Conservation (phyloP, 352 stramenopile genomes). For the Phytopythium aichiense region DNA sequence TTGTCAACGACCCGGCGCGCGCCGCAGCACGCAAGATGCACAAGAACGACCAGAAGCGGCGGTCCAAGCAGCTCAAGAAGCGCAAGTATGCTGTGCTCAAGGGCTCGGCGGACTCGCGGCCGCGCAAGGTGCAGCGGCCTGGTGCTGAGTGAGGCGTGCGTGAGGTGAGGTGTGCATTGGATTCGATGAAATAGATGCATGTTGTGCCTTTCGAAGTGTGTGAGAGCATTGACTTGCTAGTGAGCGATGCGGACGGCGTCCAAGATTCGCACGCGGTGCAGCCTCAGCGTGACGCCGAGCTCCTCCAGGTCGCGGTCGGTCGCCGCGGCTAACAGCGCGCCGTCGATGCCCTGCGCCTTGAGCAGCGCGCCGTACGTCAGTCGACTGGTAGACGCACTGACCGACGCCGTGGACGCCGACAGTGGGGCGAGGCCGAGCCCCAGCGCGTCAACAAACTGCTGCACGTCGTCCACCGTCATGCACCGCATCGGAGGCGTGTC, state of each 20-base stretch:
- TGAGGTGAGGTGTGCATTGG: not conserved
- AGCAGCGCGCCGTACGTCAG: constrained; percentile 40
- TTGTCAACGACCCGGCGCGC: constrained; percentile 68
- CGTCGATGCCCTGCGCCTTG: constrained; percentile 54
- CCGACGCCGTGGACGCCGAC: constrained; percentile 2
- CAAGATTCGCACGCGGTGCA: constrained; percentile 76
- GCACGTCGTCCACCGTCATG: constrained; percentile 45
- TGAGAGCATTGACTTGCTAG: not conserved
- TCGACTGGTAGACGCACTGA: not conserved
- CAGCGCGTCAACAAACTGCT: constrained; percentile 45
- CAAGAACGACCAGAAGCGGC: constrained; percentile 84
- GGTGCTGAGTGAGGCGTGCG: constrained; percentile 35
- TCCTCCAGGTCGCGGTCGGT: constrained; percentile 60
- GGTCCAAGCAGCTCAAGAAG: constrained; percentile 83
- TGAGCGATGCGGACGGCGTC: constrained; percentile 15
- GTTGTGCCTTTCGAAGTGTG: not conserved
- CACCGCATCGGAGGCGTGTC: not conserved
- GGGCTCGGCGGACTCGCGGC: constrained; percentile 44
- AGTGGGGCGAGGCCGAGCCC: constrained; percentile 22
- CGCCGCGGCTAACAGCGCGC: constrained; percentile 45
- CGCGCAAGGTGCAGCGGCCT: constrained; percentile 56
- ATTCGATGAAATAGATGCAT: constrained; percentile 4
- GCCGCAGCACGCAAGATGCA: constrained; percentile 77
- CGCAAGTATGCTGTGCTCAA: constrained; percentile 86
- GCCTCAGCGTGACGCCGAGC: constrained; percentile 53